A percentile compares a stretch with the other conserved stretches of the same genome.
Conservation (phyloP, 176 grass and related monocot genomes). For the Tillandsia fasciculata region DNA sequence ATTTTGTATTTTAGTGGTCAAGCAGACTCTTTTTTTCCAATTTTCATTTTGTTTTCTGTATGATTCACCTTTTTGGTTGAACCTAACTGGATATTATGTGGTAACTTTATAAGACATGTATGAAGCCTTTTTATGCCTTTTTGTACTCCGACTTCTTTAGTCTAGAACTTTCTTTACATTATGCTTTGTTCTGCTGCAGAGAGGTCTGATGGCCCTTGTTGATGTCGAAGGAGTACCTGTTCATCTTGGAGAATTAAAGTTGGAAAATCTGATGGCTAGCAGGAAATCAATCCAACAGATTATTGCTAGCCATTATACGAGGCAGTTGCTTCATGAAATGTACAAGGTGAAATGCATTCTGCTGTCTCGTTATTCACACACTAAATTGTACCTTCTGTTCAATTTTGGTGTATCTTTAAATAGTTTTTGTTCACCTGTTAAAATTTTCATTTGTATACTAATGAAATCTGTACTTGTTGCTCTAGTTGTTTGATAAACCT, state of each 20-base stretch:
- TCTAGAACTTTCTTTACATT: conserved; percentile 17
- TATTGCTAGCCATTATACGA: conserved; percentile 82
- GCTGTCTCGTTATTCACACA: conserved; percentile 13
- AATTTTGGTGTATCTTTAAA: background rate
- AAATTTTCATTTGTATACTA: too few relatives aligned
- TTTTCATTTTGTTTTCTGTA: too few relatives aligned
- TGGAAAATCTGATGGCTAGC: conserved; percentile 92
- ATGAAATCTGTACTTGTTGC: too few relatives aligned
- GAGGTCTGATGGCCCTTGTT: conserved; percentile 93
- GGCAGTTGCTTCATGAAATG: conserved; percentile 90
- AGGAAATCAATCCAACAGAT: conserved; percentile 90
- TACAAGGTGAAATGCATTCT: conserved; percentile 62
- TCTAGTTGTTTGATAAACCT: too few relatives aligned
- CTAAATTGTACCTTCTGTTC: conserved; percentile 7
- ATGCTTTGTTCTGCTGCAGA: conserved; percentile 40
- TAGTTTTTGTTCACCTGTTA: too few relatives aligned
- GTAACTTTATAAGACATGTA: too few relatives aligned
- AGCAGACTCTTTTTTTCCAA: too few relatives aligned
- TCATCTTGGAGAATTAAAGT: conserved; percentile 67
- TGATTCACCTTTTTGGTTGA: too few relatives aligned
- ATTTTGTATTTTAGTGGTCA: too few relatives aligned
- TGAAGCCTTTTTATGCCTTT: background rate
- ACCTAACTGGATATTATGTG: too few relatives aligned
- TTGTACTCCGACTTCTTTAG: conserved; percentile 1
- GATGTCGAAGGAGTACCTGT: conserved; percentile 94